Evolutionary conservation across 192 early-diverging fungal genomes (phyloP).

Genomic region (Gamsiella multidivaricata): DNA sequence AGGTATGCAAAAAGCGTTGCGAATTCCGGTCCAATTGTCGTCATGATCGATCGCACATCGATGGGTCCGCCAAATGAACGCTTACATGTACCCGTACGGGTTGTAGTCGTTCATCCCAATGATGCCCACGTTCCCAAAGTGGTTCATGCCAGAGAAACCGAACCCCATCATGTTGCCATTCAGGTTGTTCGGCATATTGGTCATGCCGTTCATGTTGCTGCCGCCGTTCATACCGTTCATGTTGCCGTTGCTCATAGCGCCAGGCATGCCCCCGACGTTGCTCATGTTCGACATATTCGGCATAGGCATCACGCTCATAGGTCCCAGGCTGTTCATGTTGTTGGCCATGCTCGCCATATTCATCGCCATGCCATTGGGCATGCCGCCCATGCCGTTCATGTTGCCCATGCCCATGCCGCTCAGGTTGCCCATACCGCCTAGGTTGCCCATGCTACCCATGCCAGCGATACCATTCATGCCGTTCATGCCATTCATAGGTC

Average conservation of each 20-base stretch:
- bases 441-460: slow-evolving; percentile 15
- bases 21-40: background rate
- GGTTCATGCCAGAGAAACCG: slow-evolving; percentile 51
- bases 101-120: slow-evolving; percentile 62
- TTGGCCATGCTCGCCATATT: slow-evolving; percentile 32
- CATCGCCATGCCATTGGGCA: slow-evolving; percentile 42
- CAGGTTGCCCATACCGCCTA: slow-evolving; percentile 8
- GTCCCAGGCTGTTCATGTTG: slow-evolving; percentile 12
- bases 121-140: slow-evolving; percentile 58
- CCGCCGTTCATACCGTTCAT: slow-evolving; percentile 24
- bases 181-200: slow-evolving; percentile 33
- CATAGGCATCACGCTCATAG: slow-evolving; percentile 31
- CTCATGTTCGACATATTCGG: slow-evolving; percentile 29
- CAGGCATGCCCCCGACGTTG: slow-evolving; percentile 15
- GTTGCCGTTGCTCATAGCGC: slow-evolving; percentile 15
- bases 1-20: background rate
- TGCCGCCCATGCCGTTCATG: slow-evolving; percentile 31
- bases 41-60: background rate
- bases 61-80: background rate
- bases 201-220: slow-evolving; percentile 24
- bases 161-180: slow-evolving; percentile 55
- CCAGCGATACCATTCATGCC: slow-evolving; percentile 20
- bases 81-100: slow-evolving; percentile 57
- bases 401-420: slow-evolving; percentile 17
- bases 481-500: slow-evolving; percentile 31